Evolutionary conservation across 805 yeast species (phyloP), one percentile per base, ranked within the genome.

Genomic region (fission yeast (Schizosaccharomyces pombe)): DNA sequence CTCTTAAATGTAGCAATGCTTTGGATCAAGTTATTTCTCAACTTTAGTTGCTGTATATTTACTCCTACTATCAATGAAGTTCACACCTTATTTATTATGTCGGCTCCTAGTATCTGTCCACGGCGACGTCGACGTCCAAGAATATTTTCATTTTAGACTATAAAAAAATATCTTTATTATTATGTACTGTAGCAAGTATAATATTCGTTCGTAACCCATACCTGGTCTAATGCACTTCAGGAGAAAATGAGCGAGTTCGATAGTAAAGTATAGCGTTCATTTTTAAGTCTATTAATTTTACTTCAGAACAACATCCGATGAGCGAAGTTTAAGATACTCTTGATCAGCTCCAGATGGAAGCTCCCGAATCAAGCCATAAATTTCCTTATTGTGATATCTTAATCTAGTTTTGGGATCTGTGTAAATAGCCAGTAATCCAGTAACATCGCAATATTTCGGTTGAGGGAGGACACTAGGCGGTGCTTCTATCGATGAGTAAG

Each of bases 331-430:
- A 62, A 87, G 70, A 63, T 85, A 87, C 65, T 85, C 91, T 67
- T 87, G 96, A 66, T 87, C 96, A 34, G 82, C 81, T 26, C 95
- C 94, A 2, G 91, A 82, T 1, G 85, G 80, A 79, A 87, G 77
- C 58, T 77, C 77, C 63, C 78, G 77, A 54, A 75, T 70, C 32
- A 85, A 80, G 53, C 79, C 82, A 65, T 77, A 86, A 31, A 89
- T 80, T 65, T 87, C 95, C 52, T 78, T 77, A 64, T 87, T 80
- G 66, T 82, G 78, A 65, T 77, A 87, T 56, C 94, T 70, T 51
- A 87, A 68, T 49, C 81, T 80, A 22, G 79, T 72, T 4, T 60
- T 53, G 0, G 89, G 89, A 14, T 80, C 73, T 63, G 75, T 80
- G 70, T 87, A 87, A 34, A 67, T 73, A 0, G 86, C 87, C 52